These are phyloP conservation scores for Botrytis byssoidea DNA, from an alignment of 2,329 filamentous ascomycete genomes.

Conservation along the genomic window DNA sequence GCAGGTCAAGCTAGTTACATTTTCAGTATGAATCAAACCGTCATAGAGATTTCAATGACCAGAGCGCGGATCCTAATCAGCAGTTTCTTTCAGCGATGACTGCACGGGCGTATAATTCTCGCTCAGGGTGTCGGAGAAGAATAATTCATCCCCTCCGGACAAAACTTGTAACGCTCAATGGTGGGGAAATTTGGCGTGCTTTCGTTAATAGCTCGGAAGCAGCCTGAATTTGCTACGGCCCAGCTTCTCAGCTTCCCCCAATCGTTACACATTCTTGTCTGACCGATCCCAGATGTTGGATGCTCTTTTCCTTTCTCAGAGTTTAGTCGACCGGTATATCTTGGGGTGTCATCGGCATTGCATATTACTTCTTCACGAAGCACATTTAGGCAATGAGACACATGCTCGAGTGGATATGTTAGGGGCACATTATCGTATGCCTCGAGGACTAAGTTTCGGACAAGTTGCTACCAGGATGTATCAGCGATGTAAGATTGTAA, in stretches of 20 bases:
- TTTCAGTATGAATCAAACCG: not conserved
- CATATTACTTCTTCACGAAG: slow-evolving; percentile 23
- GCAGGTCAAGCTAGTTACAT: not conserved
- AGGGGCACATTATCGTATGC: not conserved
- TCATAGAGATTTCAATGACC: not conserved
- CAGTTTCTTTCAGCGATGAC: no score
- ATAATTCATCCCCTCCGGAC: not conserved
- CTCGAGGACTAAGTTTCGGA: not conserved
- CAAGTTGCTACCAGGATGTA: not conserved
- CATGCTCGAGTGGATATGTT: not conserved
- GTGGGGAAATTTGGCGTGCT: not conserved
- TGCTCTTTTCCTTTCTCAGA: slow-evolving; percentile 9
- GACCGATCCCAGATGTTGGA: slow-evolving; percentile 3
- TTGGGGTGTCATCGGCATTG: slow-evolving; percentile 19
- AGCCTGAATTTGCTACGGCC: slow-evolving; percentile 6
- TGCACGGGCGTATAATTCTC: not conserved
- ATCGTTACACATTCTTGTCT: slow-evolving; percentile 17
- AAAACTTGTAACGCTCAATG: not conserved
- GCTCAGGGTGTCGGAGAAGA: not conserved
- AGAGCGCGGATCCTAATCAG: not conserved
- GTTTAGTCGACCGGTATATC: slow-evolving; percentile 1
- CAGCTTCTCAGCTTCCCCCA: slow-evolving; percentile 5
- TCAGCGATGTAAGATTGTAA: not conserved
- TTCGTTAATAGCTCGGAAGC: slow-evolving; percentile 12
- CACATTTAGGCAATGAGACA: slow-evolving; percentile 14